Conservation (phyloP, 805 yeast genomes). For the Metschnikowia similis region DNA sequence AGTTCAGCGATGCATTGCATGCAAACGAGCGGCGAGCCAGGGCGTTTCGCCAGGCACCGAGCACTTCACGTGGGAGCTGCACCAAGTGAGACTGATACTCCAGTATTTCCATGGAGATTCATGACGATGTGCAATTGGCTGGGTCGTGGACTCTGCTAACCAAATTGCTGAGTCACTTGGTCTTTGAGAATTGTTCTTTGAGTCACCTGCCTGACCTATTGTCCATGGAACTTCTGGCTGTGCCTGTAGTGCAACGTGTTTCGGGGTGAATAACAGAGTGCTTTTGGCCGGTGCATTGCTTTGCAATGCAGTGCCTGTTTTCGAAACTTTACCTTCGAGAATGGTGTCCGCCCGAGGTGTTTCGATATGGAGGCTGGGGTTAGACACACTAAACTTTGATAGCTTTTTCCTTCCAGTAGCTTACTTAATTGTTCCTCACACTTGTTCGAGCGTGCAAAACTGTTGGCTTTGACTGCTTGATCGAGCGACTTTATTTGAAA, state of each 20-base stretch:
- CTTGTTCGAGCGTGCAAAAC: constrained; percentile 28
- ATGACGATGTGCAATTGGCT: too few relatives aligned
- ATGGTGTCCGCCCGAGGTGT: background rate
- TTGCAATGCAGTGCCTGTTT: background rate
- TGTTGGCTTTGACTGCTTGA: constrained; percentile 26
- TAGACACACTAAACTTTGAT: constrained; percentile 31
- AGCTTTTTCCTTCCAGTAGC: constrained; percentile 21
- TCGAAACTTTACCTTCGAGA: background rate
- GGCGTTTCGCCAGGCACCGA: too few relatives aligned
- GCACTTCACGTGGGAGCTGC: too few relatives aligned
- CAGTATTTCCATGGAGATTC: too few relatives aligned
- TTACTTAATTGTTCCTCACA: constrained; percentile 27
- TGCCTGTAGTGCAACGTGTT: background rate
- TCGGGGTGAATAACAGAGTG: background rate
- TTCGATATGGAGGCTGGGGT: constrained; percentile 20
- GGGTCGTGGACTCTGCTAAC: too few relatives aligned
- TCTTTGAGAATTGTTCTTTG: too few relatives aligned
- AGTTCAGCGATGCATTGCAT: too few relatives aligned
- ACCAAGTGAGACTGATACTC: too few relatives aligned
- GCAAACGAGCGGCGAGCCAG: too few relatives aligned
- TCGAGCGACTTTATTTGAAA: constrained; percentile 17
- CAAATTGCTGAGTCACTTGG: too few relatives aligned
- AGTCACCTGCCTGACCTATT: too few relatives aligned
- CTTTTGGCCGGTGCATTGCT: background rate
- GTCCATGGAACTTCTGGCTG: too few relatives aligned